Evolutionary conservation across 148 eudicot species (phyloP).

Genomic region (Cornus suecica): DNA sequence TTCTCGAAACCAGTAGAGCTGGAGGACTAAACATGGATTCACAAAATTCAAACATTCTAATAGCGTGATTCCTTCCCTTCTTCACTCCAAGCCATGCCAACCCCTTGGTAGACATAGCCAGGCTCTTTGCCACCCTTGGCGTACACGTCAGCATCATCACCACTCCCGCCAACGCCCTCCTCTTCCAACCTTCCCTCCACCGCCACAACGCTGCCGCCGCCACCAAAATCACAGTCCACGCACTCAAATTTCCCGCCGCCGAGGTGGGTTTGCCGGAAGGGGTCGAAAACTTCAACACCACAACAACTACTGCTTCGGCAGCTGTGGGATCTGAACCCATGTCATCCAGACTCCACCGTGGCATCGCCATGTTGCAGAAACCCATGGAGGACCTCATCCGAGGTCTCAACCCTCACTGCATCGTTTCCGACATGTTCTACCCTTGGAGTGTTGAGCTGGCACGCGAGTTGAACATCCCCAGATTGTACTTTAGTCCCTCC

Average conservation of each 20-base stretch:
- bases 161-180: constrained; percentile 39
- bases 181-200: constrained; percentile 17
- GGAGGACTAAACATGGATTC: no score
- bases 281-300: constrained; percentile 23
- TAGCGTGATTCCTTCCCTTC: constrained; percentile 28
- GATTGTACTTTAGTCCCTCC: constrained; percentile 28
- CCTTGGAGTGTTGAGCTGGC: constrained; percentile 36
- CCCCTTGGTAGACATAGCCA: constrained; percentile 38
- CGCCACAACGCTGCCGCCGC: neutral
- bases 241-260: constrained; percentile 27
- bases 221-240: constrained; percentile 16
- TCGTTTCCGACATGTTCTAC: constrained; percentile 33
- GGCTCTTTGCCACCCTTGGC: constrained; percentile 28
- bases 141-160: constrained; percentile 38
- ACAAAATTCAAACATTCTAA: no score
- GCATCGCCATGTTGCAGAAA: constrained; percentile 9
- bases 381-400: constrained; percentile 27
- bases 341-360: constrained; percentile 8
- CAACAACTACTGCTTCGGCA: constrained; percentile 10
- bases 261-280: constrained; percentile 31
- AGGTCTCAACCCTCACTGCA: constrained; percentile 24
- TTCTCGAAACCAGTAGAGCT: no score
- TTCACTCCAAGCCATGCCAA: constrained; percentile 48
- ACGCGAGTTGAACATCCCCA: constrained; percentile 29
- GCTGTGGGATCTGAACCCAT: no score